Conservation (phyloP, 2,329 filamentous ascomycete genomes). For the Ceratocystis ficicola region DNA sequence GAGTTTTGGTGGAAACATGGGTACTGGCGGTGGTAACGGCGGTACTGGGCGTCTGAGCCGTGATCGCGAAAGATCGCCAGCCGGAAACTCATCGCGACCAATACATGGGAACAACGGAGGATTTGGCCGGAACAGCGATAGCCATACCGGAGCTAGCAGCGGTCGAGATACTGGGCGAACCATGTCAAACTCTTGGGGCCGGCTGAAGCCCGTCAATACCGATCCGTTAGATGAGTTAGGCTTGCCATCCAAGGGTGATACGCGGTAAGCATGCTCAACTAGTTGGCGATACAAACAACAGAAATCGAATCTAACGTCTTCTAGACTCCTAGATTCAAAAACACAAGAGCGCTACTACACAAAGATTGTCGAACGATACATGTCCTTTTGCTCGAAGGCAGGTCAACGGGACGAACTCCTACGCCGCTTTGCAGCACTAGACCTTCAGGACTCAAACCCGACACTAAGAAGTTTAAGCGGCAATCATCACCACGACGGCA, state of each 20-base stretch:
- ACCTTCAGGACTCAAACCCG: slow-evolving; percentile 22
- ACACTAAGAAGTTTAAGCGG: not conserved
- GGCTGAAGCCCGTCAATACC: slow-evolving; percentile 59
- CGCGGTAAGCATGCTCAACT: slow-evolving; percentile 42
- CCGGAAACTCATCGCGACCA: slow-evolving; percentile 5
- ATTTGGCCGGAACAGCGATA: not conserved
- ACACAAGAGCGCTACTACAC: slow-evolving; percentile 76
- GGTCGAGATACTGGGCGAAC: slow-evolving; percentile 26
- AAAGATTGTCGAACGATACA: slow-evolving; percentile 77
- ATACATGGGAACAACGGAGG: not conserved
- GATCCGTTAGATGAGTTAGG: slow-evolving; percentile 74
- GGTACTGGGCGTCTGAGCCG: slow-evolving; percentile 2
- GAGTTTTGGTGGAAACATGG: too few species aligned
- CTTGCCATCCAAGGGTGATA: slow-evolving; percentile 83
- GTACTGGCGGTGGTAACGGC: not conserved
- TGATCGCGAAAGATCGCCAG: slow-evolving; percentile 18
- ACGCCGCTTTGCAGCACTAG: slow-evolving; percentile 57
- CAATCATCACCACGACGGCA: not conserved
- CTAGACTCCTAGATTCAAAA: slow-evolving; percentile 59
- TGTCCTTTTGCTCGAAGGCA: slow-evolving; percentile 71
- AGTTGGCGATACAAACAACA: not conserved
- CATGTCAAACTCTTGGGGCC: slow-evolving; percentile 49
- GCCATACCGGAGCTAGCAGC: not conserved
- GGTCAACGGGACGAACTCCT: slow-evolving; percentile 61
- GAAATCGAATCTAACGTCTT: not conserved